Evolutionary conservation across 139 green algal genomes (phyloP).

Genomic region (Astrephomene gubernaculifera): DNA sequence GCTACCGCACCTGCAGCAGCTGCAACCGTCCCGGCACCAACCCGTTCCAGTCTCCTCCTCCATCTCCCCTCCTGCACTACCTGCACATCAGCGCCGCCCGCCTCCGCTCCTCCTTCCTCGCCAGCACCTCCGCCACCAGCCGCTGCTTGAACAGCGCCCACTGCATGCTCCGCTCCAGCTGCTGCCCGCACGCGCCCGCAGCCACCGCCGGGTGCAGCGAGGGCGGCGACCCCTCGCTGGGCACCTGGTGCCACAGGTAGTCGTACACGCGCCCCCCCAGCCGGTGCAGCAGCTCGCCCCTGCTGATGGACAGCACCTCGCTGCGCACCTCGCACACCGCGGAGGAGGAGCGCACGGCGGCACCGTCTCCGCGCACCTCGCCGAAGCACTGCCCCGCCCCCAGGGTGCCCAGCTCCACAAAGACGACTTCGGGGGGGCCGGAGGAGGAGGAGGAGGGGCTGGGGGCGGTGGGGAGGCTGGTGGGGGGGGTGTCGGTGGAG

Average conservation of each 20-base stretch:
- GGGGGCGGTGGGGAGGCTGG: not conserved
- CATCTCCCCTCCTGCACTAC: too few relatives aligned
- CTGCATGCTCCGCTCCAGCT: slow-evolving; percentile 38
- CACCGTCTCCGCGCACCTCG: slow-evolving; percentile 26
- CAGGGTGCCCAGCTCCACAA: slow-evolving; percentile 34
- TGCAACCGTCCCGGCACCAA: too few relatives aligned
- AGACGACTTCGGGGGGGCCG: not conserved
- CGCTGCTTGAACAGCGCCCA: slow-evolving; percentile 38
- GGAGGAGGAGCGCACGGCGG: not conserved
- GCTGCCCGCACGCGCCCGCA: not conserved
- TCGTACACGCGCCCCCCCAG: slow-evolving; percentile 11
- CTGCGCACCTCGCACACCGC: slow-evolving; percentile 36
- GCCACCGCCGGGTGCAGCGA: not conserved
- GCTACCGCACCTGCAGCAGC: too few relatives aligned
- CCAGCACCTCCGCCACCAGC: slow-evolving; percentile 35
- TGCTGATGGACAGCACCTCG: slow-evolving; percentile 19
- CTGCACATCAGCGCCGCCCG: slow-evolving; percentile 2
- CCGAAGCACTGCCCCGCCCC: slow-evolving; percentile 39
- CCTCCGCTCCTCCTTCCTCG: slow-evolving; percentile 14
- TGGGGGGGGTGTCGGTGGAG: not conserved
- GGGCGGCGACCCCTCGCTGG: slow-evolving; percentile 5
- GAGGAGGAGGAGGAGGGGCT: not conserved
- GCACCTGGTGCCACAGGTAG: slow-evolving; percentile 38
- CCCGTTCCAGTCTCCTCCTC: too few relatives aligned
- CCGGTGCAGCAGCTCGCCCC: slow-evolving; percentile 16